Base-by-base conservation (phyloP, 495 filamentous ascomycete species). In the Sporormia fimetaria region DNA sequence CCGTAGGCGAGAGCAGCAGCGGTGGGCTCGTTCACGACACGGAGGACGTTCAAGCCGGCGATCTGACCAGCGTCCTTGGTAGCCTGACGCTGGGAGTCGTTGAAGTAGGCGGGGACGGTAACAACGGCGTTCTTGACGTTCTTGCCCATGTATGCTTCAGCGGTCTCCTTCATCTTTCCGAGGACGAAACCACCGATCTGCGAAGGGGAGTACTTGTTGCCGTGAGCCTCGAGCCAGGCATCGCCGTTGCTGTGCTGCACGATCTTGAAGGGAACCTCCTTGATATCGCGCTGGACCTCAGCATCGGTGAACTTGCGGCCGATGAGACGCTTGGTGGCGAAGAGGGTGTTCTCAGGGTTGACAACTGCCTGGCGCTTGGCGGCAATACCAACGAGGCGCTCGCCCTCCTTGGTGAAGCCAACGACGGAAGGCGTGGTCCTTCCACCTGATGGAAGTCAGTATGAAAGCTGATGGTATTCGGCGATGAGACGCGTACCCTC, bases 291-390 rank as follows among this genome's bases (percentile, higher is more conserved):
- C 74, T 98, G 90, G 26, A 94, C 86, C 73, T 98, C 90, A 51
- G 72, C 58, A 60, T 98, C 90, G 60, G 80, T 90, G 72, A 87
- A 98, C 71, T 96, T 96, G 60, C 90, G 86, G 53, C 90, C 90
- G 61, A 98, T 98, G 61, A 98, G 78, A 77, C 90, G 86, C 80
- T 98, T 98, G 45, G 90, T 98, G 66, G 90, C 90, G 62, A 98
- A 98, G 34, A 98, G 78, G 33, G 90, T 98, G 69, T 98, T 96
- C 65, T 98, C 90, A 3, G 90, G 90, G 73, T 98, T 98, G 54
- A 98, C 92, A 54, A 96, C 92, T 34, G 90, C 90, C 67, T 98
- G 90, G 59, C 90, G 88, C 76, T 98, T 98, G 49, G 90, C 90
- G 34, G 90, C 85, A 53, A 96, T 86, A 81, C 90, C 90, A 51